These are phyloP conservation scores for Pythium periplocum DNA, from an alignment of 352 stramenopile genomes.

Conservation along the genomic window DNA sequence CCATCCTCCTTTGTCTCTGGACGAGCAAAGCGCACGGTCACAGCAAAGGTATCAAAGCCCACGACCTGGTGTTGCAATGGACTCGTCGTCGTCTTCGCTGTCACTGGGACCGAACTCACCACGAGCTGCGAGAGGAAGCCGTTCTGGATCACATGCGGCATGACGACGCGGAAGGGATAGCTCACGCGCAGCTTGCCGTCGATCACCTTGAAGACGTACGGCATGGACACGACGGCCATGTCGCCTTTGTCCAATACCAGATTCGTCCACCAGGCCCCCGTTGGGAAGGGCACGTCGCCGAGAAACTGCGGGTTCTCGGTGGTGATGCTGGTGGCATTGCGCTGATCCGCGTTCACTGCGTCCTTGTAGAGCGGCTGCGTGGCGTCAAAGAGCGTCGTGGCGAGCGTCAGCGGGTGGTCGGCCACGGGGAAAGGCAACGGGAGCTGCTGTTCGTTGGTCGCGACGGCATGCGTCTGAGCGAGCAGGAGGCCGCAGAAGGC, in stretches of 20 bases:
- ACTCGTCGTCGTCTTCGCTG: not conserved
- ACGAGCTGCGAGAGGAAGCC: conserved; percentile 71
- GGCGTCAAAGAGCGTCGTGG: conserved; percentile 39
- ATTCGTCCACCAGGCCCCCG: conserved; percentile 80
- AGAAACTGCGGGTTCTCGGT: conserved; percentile 15
- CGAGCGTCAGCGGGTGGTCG: conserved; percentile 48
- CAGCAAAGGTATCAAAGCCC: conserved; percentile 64
- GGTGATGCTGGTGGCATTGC: conserved; percentile 10
- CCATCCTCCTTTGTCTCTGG: conserved; percentile 14
- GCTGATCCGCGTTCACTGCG: not conserved
- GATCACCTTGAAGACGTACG: conserved; percentile 57
- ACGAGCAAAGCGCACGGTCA: conserved; percentile 52
- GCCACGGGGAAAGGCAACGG: conserved; percentile 47
- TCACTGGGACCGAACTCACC: conserved; percentile 19
- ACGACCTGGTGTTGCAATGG: conserved; percentile 43
- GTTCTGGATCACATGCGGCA: conserved; percentile 47
- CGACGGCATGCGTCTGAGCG: too few species aligned
- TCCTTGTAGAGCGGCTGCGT: conserved; percentile 20
- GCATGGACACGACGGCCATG: conserved; percentile 52
- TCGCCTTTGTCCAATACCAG: conserved; percentile 63
- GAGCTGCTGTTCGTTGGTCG: not conserved
- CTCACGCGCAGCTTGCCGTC: conserved; percentile 58
- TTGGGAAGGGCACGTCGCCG: conserved; percentile 64
- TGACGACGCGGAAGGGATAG: conserved; percentile 78
- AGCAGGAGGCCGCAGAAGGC: conserved; percentile 13